phyloP scores from a whole-genome alignment of 768 basidiomycete genomes.

The Leucosporidium yakuticum region DNA sequence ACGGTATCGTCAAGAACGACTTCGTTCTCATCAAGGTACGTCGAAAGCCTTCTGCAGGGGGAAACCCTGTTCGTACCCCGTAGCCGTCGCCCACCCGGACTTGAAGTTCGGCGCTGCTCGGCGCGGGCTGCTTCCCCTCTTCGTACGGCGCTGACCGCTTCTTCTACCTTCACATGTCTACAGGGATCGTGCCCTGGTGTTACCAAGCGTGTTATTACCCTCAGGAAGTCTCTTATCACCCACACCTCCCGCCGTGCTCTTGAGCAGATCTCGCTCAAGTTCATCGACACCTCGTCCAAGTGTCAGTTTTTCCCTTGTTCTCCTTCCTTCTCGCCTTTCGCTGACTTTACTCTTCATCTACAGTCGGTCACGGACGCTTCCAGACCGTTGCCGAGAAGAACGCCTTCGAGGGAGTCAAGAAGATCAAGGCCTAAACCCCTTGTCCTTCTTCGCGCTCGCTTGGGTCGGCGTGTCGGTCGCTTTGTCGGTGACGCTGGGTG shows the following conservation, averaged over 20 bases:
- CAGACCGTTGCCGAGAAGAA: constrained; percentile 95
- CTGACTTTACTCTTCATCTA: neutral
- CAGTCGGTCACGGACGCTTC: constrained; percentile 75
- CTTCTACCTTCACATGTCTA: neutral
- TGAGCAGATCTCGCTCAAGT: constrained; percentile 97
- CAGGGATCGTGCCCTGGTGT: constrained; percentile 82
- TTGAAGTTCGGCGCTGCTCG: too few species aligned
- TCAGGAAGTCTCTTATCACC: constrained; percentile 93
- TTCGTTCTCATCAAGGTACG: constrained; percentile 80
- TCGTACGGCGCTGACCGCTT: too few species aligned
- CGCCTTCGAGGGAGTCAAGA: constrained; percentile 62
- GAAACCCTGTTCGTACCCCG: too few species aligned
- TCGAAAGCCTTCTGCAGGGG: too few species aligned
- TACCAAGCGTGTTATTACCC: constrained; percentile 95
- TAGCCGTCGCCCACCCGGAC: too few species aligned
- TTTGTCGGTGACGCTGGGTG: too few species aligned
- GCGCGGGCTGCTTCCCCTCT: neutral
- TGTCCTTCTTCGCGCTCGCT: too few species aligned
- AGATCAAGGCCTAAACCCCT: constrained; percentile 42
- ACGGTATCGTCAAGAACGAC: constrained; percentile 98
- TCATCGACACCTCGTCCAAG: constrained; percentile 97
- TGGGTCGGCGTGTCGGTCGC: too few species aligned
- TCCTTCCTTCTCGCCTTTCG: neutral
- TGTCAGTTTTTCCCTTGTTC: constrained; percentile 66
- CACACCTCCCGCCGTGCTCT: constrained; percentile 93